phyloP scores from a whole-genome alignment of 2,329 filamentous ascomycete species.

The Pseudocercospora eumusae region DNA sequence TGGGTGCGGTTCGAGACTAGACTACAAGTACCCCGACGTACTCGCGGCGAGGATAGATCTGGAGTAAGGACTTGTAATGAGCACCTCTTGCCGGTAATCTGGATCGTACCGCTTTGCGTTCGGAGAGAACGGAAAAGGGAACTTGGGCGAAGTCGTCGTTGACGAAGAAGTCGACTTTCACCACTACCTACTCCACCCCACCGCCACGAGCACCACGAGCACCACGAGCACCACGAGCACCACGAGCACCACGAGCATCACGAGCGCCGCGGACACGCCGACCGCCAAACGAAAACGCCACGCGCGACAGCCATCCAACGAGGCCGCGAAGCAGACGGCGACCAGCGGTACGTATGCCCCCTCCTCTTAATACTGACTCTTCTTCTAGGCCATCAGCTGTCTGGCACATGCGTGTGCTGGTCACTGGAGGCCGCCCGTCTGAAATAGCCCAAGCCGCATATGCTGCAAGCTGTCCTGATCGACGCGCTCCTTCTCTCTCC shows the following conservation, averaged over 20 bases:
- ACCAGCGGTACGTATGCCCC: neutral
- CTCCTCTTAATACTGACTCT: neutral
- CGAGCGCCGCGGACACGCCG: too few relatives aligned
- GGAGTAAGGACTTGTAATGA: neutral
- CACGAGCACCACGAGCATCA: too few relatives aligned
- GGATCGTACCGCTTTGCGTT: neutral
- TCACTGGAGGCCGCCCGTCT: neutral
- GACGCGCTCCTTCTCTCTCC: too few relatives aligned
- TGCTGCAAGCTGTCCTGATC: neutral
- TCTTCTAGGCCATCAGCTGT: neutral
- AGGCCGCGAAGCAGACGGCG: neutral
- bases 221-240: too few relatives aligned
- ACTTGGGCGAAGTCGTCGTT: neutral
- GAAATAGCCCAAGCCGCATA: neutral
- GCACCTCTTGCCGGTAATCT: neutral
- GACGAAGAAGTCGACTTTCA: too few relatives aligned
- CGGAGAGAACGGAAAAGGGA: neutral
- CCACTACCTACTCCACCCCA: too few relatives aligned
- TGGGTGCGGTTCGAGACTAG: neutral
- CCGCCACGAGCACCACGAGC: too few relatives aligned
- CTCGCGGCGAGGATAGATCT: neutral
- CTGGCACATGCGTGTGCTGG: neutral
- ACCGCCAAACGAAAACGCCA: neutral
- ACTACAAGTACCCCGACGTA: neutral
- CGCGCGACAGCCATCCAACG: neutral